Base-by-base conservation (phyloP, 1,284 basidiomycete genomes). In the Puccinia coronata region DNA sequence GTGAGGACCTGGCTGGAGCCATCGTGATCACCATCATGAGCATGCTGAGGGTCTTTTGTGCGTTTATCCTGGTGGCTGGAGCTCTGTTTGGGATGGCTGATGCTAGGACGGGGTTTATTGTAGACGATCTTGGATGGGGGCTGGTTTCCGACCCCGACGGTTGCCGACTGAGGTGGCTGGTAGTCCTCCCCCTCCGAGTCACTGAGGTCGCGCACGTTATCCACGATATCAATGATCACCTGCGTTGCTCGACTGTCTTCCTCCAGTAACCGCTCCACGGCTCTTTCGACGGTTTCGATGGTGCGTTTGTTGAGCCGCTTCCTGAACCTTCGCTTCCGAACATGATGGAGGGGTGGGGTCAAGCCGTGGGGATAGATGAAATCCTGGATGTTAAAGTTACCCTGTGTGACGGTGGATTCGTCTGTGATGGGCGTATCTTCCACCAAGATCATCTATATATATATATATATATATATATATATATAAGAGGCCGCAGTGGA, bases 301-400 rank as follows among this genome's bases (percentile, higher is more conserved):
- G 94, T 94, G 90, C 93, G 88, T 86, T 91, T 90, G 85, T 94
- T 94, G 51, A 94, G 90, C 71, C 95, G 89, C 86, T 96, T 97
- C 82, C 96, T 90, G 87, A 98, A 99, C 55, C 97, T 89, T 39
- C 97, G 90, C 87, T 98, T 98, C 69, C 97, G 90, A 49, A 92
- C 95, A 86, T 96, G 92, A 81, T 93, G 91, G 83, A 99, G 87
- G 11, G 97, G 97, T 67, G 96, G 96, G 0, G 96, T 98, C 80
- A 99, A 89, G 6, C 97, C 97, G 84, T 99, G 96, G 0, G 93
- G 95, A 91, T 94, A 99, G 82, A 98, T 94, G 86, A 96, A 98
- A 84, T 98, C 96, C 83, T 98, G 95, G 43, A 96, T 90, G 84
- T 92, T 95, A 87, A 98, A 92, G 75, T 89, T 90, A 83, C 90